A percentile compares a stretch with the other conserved stretches of the same genome.
phyloP scores from a whole-genome alignment of 805 yeast genomes.

The Zygotorulaspora sp. region DNA sequence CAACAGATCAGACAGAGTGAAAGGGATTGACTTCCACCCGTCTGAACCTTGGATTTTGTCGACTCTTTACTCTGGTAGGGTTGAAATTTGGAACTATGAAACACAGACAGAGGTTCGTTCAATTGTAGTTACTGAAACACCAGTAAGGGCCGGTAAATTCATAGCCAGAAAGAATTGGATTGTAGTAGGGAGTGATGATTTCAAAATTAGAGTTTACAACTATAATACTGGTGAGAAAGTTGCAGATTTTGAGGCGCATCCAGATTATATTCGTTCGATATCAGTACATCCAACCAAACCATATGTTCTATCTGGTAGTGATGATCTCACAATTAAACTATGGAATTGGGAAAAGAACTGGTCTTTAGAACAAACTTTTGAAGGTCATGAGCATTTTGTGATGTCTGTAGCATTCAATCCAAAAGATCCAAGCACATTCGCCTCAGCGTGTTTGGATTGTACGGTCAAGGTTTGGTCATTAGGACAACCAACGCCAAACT shows the following conservation, averaged over 20 bases:
- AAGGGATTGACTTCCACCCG: constrained; percentile 97
- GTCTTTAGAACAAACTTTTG: constrained; percentile 84
- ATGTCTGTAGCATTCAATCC: constrained; percentile 96
- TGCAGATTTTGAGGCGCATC: constrained; percentile 95
- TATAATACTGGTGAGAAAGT: constrained; percentile 94
- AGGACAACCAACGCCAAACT: constrained; percentile 83
- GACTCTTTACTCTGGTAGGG: constrained; percentile 76
- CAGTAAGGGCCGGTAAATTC: constrained; percentile 92
- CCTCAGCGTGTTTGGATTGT: constrained; percentile 92
- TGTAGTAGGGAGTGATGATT: constrained; percentile 93
- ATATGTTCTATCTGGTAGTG: constrained; percentile 80
- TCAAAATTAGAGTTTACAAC: constrained; percentile 87
- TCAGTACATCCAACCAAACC: constrained; percentile 95
- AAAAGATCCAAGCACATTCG: constrained; percentile 95
- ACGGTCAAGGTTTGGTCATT: constrained; percentile 96
- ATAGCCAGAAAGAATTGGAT: constrained; percentile 97
- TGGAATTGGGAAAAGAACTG: constrained; percentile 98
- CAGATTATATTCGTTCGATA: constrained; percentile 89
- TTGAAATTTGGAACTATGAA: constrained; percentile 93
- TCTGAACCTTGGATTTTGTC: constrained; percentile 95
- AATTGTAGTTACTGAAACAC: constrained; percentile 91
- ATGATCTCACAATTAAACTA: constrained; percentile 83
- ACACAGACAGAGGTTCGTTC: constrained; percentile 76
- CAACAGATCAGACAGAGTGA: constrained; percentile 92
- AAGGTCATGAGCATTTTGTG: constrained; percentile 93